These are phyloP conservation scores for Ordospora colligata DNA, from an alignment of 371 early-diverging fungal species.

Conservation along the genomic window DNA sequence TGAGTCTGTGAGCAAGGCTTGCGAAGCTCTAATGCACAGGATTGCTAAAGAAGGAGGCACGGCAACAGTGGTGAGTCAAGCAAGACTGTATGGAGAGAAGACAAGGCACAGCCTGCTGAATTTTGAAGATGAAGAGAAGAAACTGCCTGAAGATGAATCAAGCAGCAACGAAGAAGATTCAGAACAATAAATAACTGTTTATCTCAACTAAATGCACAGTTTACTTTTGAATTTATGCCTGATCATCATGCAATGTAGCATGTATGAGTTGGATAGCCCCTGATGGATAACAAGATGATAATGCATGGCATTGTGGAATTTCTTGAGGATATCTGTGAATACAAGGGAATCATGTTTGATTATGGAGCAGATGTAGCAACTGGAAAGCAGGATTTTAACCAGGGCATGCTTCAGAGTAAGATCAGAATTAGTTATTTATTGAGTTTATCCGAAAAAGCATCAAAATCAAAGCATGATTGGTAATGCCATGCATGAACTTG, in stretches of 20 bases:
- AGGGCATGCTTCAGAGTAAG: not conserved
- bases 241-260: not conserved
- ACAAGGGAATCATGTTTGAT: not conserved
- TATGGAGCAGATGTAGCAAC: not conserved
- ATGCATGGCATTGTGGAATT: not conserved
- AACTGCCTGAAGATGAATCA: too few species aligned
- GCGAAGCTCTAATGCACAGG: conserved; percentile 9
- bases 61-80: conserved; percentile 10
- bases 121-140: conserved; percentile 2
- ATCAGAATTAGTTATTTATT: not conserved
- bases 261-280: not conserved
- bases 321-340: not conserved
- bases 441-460: not conserved
- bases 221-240: not conserved
- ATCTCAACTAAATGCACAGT: too few species aligned
- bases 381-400: not conserved
- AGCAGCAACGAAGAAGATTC: too few species aligned
- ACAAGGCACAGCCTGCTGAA: conserved; percentile 31
- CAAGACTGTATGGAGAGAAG: conserved; percentile 48
- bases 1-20: conserved; percentile 30
- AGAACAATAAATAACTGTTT: too few species aligned
- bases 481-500: too few species aligned
- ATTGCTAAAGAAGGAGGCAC: conserved; percentile 37
- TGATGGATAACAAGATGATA: not conserved
- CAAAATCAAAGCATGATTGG: too few species aligned